A percentile compares a stretch with the other conserved stretches of the same genome.
phyloP scores from a whole-genome alignment of 2,329 filamentous ascomycete species.

The Acrocalymma vagum region DNA sequence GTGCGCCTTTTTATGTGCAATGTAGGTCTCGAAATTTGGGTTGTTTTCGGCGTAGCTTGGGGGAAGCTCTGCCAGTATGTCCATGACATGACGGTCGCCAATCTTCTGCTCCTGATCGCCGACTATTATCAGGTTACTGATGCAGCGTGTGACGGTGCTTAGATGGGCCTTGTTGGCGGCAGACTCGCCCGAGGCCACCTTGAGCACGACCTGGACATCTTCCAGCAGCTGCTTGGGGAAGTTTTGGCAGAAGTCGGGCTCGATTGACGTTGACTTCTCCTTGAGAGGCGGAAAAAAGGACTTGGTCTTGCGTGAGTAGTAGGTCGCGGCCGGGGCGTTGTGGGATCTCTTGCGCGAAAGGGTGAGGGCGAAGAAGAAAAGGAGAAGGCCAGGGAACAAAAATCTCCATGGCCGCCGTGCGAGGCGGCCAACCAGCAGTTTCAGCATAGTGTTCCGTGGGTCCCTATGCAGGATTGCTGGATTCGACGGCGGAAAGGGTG shows the following conservation, averaged over 20 bases:
- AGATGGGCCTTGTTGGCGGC: constrained; percentile 58
- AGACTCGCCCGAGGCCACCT: constrained; percentile 58
- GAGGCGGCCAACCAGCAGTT: constrained; percentile 33
- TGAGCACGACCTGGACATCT: constrained; percentile 57
- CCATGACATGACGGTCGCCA: constrained; percentile 59
- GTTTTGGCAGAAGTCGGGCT: constrained; percentile 49
- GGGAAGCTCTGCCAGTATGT: constrained; percentile 59
- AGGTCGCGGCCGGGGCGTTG: constrained; percentile 21
- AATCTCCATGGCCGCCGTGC: constrained; percentile 40
- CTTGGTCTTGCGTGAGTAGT: constrained; percentile 41
- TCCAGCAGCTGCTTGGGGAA: constrained; percentile 52
- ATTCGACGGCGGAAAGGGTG: too few relatives aligned
- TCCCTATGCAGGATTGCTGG: neutral
- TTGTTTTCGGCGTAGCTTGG: constrained; percentile 52
- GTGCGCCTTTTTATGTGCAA: constrained; percentile 51
- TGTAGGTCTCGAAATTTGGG: constrained; percentile 62
- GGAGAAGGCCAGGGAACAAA: constrained; percentile 38
- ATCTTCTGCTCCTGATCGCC: constrained; percentile 66
- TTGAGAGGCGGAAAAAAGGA: constrained; percentile 47
- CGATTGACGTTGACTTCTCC: constrained; percentile 33
- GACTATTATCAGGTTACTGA: constrained; percentile 64
- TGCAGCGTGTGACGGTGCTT: constrained; percentile 62
- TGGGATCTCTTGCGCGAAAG: constrained; percentile 31
- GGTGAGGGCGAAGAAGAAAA: constrained; percentile 41
- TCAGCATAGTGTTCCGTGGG: constrained; percentile 33